A percentile compares a stretch with the other conserved stretches of the same genome.
Evolutionary conservation across 352 stramenopile species (phyloP).

Genomic region (Phytopythium oedochilum): DNA sequence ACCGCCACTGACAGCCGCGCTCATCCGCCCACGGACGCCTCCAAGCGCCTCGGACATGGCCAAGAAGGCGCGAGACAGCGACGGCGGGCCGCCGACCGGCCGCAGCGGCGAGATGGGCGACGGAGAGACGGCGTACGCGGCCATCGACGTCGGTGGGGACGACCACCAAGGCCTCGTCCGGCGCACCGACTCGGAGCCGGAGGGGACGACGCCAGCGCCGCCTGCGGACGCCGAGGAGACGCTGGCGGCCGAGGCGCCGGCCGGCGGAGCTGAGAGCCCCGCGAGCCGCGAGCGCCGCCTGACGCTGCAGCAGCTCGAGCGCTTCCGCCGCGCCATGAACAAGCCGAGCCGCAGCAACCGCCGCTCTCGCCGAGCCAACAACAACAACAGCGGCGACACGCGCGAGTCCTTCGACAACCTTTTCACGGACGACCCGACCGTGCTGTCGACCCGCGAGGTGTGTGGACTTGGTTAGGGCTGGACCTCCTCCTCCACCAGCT

Average conservation of each 20-base stretch:
- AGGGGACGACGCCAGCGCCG: neutral
- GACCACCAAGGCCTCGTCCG: neutral
- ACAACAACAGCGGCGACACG: constrained; percentile 10
- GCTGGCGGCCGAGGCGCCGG: constrained; percentile 9
- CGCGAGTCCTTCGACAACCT: constrained; percentile 30
- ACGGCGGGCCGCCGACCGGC: neutral
- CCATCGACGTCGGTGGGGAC: neutral
- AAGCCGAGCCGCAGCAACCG: constrained; percentile 14
- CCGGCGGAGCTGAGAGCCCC: neutral
- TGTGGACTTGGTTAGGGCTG: neutral
- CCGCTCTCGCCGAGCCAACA: constrained; percentile 8
- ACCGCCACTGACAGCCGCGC: no score
- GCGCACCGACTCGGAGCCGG: neutral
- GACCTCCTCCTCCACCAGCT: no score
- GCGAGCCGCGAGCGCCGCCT: constrained; percentile 31
- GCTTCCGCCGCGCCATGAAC: constrained; percentile 28
- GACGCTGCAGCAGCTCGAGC: constrained; percentile 32
- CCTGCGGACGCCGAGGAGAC: constrained; percentile 1
- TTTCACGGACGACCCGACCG: constrained; percentile 16
- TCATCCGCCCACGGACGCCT: neutral
- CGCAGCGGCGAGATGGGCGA: constrained; percentile 6
- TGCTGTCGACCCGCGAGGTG: constrained; percentile 19
- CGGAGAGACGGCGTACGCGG: constrained; percentile 4
- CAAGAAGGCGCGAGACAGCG: neutral
- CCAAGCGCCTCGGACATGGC: neutral